Percentiles rank a stretch among this genome's conserved stretches.
phyloP scores from a whole-genome alignment of 2,329 filamentous ascomycete species.

The Pseudocercospora musae region DNA sequence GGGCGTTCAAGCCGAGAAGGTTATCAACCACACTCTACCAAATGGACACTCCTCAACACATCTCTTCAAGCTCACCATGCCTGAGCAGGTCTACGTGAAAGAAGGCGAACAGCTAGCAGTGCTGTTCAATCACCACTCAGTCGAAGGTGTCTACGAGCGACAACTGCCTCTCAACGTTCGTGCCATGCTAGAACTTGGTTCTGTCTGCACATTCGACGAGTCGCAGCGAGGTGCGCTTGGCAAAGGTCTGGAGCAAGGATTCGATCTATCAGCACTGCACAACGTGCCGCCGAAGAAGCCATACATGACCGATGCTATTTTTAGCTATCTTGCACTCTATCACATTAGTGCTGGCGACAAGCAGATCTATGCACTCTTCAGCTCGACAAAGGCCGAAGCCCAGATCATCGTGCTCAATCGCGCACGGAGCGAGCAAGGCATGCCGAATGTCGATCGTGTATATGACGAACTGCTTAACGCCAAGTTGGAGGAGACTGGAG shows the following conservation, averaged over 20 bases:
- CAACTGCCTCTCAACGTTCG: slow-evolving; percentile 83
- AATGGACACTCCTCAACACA: slow-evolving; percentile 94
- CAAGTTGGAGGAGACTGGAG: slow-evolving; percentile 63
- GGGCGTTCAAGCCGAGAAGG: slow-evolving; percentile 85
- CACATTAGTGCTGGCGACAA: slow-evolving; percentile 87
- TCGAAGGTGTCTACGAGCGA: slow-evolving; percentile 96
- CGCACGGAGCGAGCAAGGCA: slow-evolving; percentile 73
- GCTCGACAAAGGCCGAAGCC: slow-evolving; percentile 73
- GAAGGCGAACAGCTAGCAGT: slow-evolving; percentile 78
- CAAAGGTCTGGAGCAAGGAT: slow-evolving; percentile 87
- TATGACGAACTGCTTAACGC: slow-evolving; percentile 73
- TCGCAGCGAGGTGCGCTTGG: slow-evolving; percentile 85
- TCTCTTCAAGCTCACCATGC: slow-evolving; percentile 88
- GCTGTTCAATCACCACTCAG: slow-evolving; percentile 86
- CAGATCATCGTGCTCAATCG: slow-evolving; percentile 86
- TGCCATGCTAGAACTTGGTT: slow-evolving; percentile 85
- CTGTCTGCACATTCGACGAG: slow-evolving; percentile 89
- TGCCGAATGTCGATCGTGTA: slow-evolving; percentile 86
- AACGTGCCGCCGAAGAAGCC: slow-evolving; percentile 63
- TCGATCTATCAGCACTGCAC: slow-evolving; percentile 75
- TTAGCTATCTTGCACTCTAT: slow-evolving; percentile 82
- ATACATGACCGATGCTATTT: slow-evolving; percentile 70
- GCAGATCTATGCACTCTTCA: slow-evolving; percentile 92
- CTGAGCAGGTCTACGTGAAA: slow-evolving; percentile 81
- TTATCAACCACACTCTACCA: slow-evolving; percentile 85